phyloP scores from a whole-genome alignment of 352 stramenopile genomes.

The Phytophthora melonis region DNA sequence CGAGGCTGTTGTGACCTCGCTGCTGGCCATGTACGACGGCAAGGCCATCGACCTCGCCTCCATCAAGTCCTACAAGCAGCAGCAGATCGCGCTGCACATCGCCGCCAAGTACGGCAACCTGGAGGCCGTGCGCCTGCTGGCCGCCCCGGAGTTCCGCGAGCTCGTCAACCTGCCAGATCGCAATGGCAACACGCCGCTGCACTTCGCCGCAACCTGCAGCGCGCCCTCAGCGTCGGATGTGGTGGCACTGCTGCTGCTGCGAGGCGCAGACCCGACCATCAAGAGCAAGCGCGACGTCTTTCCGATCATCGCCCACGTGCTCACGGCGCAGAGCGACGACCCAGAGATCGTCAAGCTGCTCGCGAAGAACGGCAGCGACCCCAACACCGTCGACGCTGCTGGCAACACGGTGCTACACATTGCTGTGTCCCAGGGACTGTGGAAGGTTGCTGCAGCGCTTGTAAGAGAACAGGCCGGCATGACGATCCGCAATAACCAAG shows the following conservation, averaged over 20 bases:
- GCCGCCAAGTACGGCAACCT: conserved; percentile 84
- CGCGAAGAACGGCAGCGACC: conserved; percentile 80
- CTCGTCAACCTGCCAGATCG: conserved; percentile 73
- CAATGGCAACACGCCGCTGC: conserved; percentile 85
- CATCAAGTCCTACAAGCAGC: conserved; percentile 75
- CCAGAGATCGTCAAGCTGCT: conserved; percentile 77
- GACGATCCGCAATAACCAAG: conserved; percentile 81
- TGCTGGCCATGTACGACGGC: conserved; percentile 87
- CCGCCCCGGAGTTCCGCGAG: conserved; percentile 61
- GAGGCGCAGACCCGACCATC: conserved; percentile 65
- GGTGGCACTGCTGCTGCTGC: conserved; percentile 67
- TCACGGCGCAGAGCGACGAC: conserved; percentile 76
- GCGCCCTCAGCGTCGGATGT: conserved; percentile 55
- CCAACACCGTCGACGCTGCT: conserved; percentile 71
- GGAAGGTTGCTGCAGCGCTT: conserved; percentile 74
- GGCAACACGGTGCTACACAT: conserved; percentile 87
- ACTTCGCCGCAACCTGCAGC: conserved; percentile 80
- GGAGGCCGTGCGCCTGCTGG: conserved; percentile 60
- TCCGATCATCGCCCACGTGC: conserved; percentile 78
- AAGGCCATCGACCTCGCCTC: conserved; percentile 69
- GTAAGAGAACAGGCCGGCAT: conserved; percentile 73
- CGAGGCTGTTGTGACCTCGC: conserved; percentile 65
- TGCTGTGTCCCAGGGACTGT: conserved; percentile 77
- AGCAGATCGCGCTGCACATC: conserved; percentile 85
- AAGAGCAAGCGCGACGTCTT: conserved; percentile 83